These are phyloP conservation scores for Kazachstania psychrophila DNA, from an alignment of 805 yeast species.

Conservation along the genomic window DNA sequence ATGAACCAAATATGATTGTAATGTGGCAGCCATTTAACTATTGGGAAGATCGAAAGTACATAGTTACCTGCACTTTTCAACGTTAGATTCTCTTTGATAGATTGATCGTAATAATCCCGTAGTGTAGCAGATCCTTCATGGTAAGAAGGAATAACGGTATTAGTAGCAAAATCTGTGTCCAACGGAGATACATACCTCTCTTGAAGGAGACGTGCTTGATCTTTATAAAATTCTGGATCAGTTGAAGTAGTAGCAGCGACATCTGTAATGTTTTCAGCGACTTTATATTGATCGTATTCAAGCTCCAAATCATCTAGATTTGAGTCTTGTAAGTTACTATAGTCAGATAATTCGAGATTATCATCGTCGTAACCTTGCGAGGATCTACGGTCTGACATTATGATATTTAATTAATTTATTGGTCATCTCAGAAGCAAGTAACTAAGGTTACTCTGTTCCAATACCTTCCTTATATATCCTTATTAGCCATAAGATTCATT, in stretches of 20 bases:
- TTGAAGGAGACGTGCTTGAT: too few relatives aligned
- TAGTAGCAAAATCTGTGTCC: neutral
- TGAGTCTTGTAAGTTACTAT: neutral
- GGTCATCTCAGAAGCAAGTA: too few relatives aligned
- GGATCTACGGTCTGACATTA: too few relatives aligned
- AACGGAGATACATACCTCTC: too few relatives aligned
- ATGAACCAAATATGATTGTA: conserved; percentile 74
- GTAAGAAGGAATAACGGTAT: conserved; percentile 9
- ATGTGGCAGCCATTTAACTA: conserved; percentile 73
- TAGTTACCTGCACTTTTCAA: conserved; percentile 37
- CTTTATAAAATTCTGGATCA: neutral
- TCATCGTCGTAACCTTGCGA: too few relatives aligned
- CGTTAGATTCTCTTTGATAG: conserved; percentile 22
- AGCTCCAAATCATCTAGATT: conserved; percentile 22
- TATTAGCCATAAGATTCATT: too few relatives aligned
- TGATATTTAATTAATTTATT: too few relatives aligned
- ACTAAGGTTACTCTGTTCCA: too few relatives aligned
- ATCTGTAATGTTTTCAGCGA: conserved; percentile 5
- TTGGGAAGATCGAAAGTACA: conserved; percentile 62
- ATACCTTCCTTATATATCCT: too few relatives aligned
- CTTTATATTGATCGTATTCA: conserved; percentile 24
- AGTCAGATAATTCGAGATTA: neutral
- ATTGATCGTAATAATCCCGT: conserved; percentile 18
- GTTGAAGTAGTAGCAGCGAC: neutral
- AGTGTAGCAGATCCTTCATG: conserved; percentile 16